Evolutionary conservation across 768 basidiomycete genomes (phyloP).

Genomic region (Boletus insuetus): DNA sequence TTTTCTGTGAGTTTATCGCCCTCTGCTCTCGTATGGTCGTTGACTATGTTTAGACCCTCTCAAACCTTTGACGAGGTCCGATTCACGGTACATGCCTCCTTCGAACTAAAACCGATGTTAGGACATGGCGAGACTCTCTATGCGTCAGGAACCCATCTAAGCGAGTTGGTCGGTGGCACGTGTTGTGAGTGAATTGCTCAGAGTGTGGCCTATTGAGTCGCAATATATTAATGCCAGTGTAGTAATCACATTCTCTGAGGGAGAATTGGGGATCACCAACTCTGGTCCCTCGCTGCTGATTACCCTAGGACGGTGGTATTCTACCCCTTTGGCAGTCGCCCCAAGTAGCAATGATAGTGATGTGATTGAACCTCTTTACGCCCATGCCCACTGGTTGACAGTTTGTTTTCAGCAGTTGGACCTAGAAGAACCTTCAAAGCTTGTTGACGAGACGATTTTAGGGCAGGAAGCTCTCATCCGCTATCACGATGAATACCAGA

Average conservation of each 20-base stretch:
- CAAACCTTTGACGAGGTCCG: not conserved
- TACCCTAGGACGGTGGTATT: not conserved
- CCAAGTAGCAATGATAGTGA: not conserved
- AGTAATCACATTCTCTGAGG: not conserved
- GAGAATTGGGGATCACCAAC: not conserved
- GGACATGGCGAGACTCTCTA: not conserved
- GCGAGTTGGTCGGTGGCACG: not conserved
- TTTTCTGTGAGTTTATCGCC: too few species aligned
- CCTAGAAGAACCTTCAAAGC: not conserved
- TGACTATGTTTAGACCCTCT: too few species aligned
- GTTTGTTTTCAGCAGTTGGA: not conserved
- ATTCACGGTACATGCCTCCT: not conserved
- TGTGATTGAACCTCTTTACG: not conserved
- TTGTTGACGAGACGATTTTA: not conserved
- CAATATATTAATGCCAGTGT: not conserved
- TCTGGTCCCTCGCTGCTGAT: not conserved
- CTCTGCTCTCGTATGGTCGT: too few species aligned
- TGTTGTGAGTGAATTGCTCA: not conserved
- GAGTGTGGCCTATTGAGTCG: not conserved
- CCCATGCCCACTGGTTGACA: not conserved
- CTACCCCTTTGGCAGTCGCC: not conserved
- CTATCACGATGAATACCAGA: not conserved
- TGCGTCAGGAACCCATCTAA: not conserved
- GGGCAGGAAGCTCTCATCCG: not conserved
- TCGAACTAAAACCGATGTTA: not conserved